These are phyloP conservation scores for Cercis canadensis DNA, from an alignment of 306 rosid species.

Conservation along the genomic window DNA sequence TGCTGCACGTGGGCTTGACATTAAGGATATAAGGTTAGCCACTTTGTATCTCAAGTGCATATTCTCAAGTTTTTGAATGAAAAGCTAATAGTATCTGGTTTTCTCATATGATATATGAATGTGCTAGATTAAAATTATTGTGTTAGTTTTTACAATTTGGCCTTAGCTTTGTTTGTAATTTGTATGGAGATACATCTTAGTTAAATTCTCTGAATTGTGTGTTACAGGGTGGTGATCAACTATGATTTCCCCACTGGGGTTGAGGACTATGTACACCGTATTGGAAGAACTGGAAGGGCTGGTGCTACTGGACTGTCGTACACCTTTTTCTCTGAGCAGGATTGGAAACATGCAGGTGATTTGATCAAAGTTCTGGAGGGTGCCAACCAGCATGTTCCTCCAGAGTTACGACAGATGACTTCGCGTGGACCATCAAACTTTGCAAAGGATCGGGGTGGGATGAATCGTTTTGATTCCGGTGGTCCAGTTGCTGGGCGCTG, in stretches of 20 bases:
- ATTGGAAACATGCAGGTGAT: conserved; percentile 93
- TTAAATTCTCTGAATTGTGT: conserved; percentile 1
- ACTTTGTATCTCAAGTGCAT: background rate
- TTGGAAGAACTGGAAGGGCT: conserved; percentile 98
- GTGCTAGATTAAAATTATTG: conserved; percentile 24
- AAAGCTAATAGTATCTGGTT: background rate
- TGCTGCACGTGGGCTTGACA: conserved; percentile 99
- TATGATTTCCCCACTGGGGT: conserved; percentile 96
- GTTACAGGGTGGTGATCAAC: conserved; percentile 88
- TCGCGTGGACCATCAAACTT: conserved; percentile 79
- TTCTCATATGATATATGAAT: background rate
- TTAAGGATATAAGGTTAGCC: conserved; percentile 94
- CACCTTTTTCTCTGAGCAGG: conserved; percentile 97
- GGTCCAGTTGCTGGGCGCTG: conserved; percentile 41
- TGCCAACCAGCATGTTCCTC: conserved; percentile 93
- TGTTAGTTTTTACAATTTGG: conserved; percentile 10
- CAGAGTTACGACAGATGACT: conserved; percentile 85
- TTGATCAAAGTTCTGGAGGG: conserved; percentile 95
- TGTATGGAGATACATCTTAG: background rate
- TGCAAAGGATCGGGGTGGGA: conserved; percentile 73
- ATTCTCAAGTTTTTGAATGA: conserved; percentile 7
- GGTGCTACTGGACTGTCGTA: conserved; percentile 94
- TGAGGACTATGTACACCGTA: conserved; percentile 97
- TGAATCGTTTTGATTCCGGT: conserved; percentile 65
- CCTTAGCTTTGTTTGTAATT: conserved; percentile 21